These are phyloP conservation scores for Ogataea pilisensis DNA, from an alignment of 805 yeast genomes.

Conservation along the genomic window DNA sequence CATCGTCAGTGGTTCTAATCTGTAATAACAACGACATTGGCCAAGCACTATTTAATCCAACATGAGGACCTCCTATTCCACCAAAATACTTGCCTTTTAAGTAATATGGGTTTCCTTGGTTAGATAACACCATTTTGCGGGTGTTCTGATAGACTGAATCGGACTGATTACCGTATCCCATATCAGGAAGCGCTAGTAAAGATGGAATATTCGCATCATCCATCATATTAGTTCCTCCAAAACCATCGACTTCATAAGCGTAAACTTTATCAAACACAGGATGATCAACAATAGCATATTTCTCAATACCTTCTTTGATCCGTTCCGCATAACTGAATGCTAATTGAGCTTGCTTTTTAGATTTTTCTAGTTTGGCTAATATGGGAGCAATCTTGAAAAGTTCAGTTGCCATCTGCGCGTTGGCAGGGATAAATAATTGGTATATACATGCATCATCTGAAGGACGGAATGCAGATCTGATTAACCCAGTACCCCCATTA, in stretches of 20 bases:
- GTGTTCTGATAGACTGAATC: constrained; percentile 74
- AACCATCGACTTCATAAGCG: constrained; percentile 90
- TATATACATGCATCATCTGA: constrained; percentile 82
- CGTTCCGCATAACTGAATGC: constrained; percentile 36
- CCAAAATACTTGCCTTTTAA: constrained; percentile 56
- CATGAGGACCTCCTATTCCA: constrained; percentile 91
- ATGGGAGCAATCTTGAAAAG: constrained; percentile 35
- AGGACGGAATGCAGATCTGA: constrained; percentile 84
- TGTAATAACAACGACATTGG: constrained; percentile 80
- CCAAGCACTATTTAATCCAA: constrained; percentile 81
- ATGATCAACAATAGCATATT: constrained; percentile 64
- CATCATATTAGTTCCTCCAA: constrained; percentile 69
- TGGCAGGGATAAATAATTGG: constrained; percentile 82
- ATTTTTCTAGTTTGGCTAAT: constrained; percentile 17
- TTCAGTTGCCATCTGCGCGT: constrained; percentile 70
- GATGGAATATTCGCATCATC: constrained; percentile 93
- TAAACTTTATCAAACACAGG: constrained; percentile 69
- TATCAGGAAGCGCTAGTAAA: constrained; percentile 70
- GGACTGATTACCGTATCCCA: constrained; percentile 52
- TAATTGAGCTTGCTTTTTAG: constrained; percentile 21
- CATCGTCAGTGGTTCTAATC: constrained; percentile 71
- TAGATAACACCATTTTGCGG: constrained; percentile 65
- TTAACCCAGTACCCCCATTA: constrained; percentile 59
- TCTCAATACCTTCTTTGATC: constrained; percentile 53
- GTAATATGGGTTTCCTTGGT: constrained; percentile 74